Base-by-base conservation (phyloP, 768 basidiomycete genomes). In the Phlebiopsis flavidoalba region DNA sequence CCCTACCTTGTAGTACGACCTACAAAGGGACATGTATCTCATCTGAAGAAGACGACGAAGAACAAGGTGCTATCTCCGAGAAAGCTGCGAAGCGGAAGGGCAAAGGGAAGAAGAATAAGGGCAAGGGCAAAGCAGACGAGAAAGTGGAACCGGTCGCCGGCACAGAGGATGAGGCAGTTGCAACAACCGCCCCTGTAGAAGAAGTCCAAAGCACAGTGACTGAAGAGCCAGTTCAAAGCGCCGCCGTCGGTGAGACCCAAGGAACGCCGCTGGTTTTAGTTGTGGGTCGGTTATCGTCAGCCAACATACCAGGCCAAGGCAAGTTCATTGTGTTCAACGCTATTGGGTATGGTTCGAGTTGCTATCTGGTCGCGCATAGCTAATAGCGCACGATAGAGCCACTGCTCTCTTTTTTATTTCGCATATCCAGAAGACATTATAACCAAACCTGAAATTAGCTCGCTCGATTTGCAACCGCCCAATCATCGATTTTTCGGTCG, bases 381-480 rank as follows among this genome's bases (percentile, higher is more conserved):
- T 48, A 17, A 31, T 57, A 19, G 10, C 12, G n/a, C 4, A 21
- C 36, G 22, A 36, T 67, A 93, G 91, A 19, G 82, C 84, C 3
- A 85, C 86, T 0, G 89, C 90, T 0, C 66, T 93, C 10, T 93
- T 91, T 93, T 91, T 70, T 76, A 72, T 53, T 76, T 75, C 72
- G 69, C 64, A 60, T 73, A 68, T 51, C 69, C 71, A 0, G 53
- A 61, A 21, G 53, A 55, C 11, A 12, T 24, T 17, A 63, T 53
- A 15, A 33, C 59, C 12, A 14, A 45, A 3, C 50, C 54, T n/a
- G 43, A 40, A 0, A 60, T 62, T 48, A 70, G 71, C 15, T 66
- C 74, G 22, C 70, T 83, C 26, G 80, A 87, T 67, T 79, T 91
- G 53, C 74, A 74, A n/a, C 8, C 74, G 72, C 48, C 89, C 89